Conservation (phyloP, 257 asterid species). For the Capsicum pubescens region DNA sequence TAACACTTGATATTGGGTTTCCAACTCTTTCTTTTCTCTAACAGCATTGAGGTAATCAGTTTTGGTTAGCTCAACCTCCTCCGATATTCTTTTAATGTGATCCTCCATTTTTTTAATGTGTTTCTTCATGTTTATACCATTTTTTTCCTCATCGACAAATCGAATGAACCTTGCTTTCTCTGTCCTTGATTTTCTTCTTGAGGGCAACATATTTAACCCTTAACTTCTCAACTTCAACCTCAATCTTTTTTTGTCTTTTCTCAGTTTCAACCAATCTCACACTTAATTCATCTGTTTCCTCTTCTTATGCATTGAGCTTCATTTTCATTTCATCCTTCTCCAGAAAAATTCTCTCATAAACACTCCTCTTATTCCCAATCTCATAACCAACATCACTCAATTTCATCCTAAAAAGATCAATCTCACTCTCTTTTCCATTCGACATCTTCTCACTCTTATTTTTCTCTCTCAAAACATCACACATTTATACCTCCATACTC, state of each 20-base stretch:
- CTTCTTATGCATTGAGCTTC: constrained; percentile 42
- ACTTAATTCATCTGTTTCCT: constrained; percentile 44
- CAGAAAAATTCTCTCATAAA: constrained; percentile 36
- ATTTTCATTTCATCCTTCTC: constrained; percentile 56
- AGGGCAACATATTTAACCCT: constrained; percentile 24
- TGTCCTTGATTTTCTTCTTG: constrained; percentile 35
- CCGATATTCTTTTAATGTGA: constrained; percentile 36
- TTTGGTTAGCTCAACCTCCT: constrained; percentile 41
- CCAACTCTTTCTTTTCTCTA: constrained; percentile 50
- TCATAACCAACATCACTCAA: constrained; percentile 41
- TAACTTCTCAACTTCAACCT: constrained; percentile 43
- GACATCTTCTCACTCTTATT: constrained; percentile 40
- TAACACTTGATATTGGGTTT: constrained; percentile 43
- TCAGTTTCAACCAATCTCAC: constrained; percentile 46
- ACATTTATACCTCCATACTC: constrained; percentile 50
- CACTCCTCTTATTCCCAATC: constrained; percentile 46
- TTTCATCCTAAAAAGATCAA: constrained; percentile 43
- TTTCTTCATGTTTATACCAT: constrained; percentile 39
- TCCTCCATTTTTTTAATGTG: constrained; percentile 53
- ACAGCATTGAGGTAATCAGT: constrained; percentile 42
- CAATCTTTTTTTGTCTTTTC: constrained; percentile 37
- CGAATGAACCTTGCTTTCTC: background rate
- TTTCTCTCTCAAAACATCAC: background rate
- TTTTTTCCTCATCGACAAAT: constrained; percentile 54
- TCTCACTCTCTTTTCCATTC: constrained; percentile 47